phyloP scores from a whole-genome alignment of 2,329 filamentous ascomycete species.

The Elsinoe perseae region DNA sequence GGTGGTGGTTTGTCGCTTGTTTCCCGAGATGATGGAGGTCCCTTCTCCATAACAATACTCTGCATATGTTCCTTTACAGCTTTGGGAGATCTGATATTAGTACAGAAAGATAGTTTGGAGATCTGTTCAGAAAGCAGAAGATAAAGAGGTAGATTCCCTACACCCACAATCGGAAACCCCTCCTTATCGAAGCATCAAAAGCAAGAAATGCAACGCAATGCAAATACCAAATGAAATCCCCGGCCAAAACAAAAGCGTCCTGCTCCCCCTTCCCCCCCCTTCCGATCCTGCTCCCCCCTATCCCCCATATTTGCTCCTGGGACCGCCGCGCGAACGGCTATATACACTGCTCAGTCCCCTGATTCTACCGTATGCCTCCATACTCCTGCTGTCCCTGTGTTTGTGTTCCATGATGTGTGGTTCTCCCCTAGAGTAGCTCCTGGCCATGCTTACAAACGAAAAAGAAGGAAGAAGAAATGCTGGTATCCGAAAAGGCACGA shows the following conservation, averaged over 20 bases:
- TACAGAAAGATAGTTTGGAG: too few relatives aligned
- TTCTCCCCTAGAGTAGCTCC: neutral
- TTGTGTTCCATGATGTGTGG: neutral
- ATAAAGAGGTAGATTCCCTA: neutral
- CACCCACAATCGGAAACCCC: neutral
- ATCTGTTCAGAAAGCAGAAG: too few relatives aligned
- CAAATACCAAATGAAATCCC: neutral
- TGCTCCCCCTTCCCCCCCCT: neutral
- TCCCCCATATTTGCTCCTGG: too few relatives aligned
- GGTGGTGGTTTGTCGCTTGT: slow-evolving; percentile 67
- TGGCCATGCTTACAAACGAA: neutral
- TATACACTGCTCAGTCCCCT: neutral
- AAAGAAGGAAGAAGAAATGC: too few relatives aligned
- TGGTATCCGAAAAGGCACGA: neutral
- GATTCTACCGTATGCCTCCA: neutral
- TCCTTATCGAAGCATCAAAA: too few relatives aligned
- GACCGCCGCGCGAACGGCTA: neutral
- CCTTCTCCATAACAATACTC: neutral
- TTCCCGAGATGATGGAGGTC: slow-evolving; percentile 63
- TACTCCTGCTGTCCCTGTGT: neutral
- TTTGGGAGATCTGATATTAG: too few relatives aligned
- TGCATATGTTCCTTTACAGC: too few relatives aligned
- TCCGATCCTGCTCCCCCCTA: neutral
- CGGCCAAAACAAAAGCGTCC: neutral
- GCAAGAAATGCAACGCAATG: neutral